These are phyloP conservation scores for Exophiala mesophila DNA, from an alignment of 2,329 filamentous ascomycete genomes.

Conservation along the genomic window DNA sequence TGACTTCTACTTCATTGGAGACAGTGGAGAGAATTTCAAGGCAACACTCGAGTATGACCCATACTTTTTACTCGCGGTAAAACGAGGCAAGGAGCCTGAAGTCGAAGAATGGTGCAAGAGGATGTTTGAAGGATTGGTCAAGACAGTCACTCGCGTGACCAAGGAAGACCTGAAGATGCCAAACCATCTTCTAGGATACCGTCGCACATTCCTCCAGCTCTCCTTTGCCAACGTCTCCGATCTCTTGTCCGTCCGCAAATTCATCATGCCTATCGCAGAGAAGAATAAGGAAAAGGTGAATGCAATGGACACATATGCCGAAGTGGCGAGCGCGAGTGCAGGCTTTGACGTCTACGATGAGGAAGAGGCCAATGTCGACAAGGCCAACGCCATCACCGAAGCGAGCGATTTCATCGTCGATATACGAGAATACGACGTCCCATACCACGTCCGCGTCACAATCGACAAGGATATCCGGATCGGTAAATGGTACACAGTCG, in stretches of 20 bases:
- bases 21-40: slow-evolving; percentile 86
- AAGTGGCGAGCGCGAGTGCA: slow-evolving; percentile 77
- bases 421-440: slow-evolving; percentile 98
- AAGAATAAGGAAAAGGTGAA: slow-evolving; percentile 95
- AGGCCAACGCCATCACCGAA: slow-evolving; percentile 73
- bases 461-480: slow-evolving; percentile 96
- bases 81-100: slow-evolving; percentile 80
- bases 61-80: slow-evolving; percentile 89
- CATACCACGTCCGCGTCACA: slow-evolving; percentile 97
- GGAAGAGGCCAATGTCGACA: slow-evolving; percentile 76
- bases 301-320: slow-evolving; percentile 96
- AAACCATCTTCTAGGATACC: slow-evolving; percentile 89
- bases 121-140: slow-evolving; percentile 75
- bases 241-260: slow-evolving; percentile 74
- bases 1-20: slow-evolving; percentile 95
- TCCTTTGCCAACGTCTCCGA: slow-evolving; percentile 83
- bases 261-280: slow-evolving; percentile 85
- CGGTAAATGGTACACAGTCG: slow-evolving; percentile 94
- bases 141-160: slow-evolving; percentile 69
- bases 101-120: slow-evolving; percentile 91
- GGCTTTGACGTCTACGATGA: slow-evolving; percentile 94
- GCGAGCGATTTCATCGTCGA: slow-evolving; percentile 97
- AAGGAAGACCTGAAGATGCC: slow-evolving; percentile 95
- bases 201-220: slow-evolving; percentile 80
- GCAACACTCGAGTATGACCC: slow-evolving; percentile 94